Conservation (phyloP, 371 early-diverging fungal species). For the Zopfochytrium polystomum region DNA sequence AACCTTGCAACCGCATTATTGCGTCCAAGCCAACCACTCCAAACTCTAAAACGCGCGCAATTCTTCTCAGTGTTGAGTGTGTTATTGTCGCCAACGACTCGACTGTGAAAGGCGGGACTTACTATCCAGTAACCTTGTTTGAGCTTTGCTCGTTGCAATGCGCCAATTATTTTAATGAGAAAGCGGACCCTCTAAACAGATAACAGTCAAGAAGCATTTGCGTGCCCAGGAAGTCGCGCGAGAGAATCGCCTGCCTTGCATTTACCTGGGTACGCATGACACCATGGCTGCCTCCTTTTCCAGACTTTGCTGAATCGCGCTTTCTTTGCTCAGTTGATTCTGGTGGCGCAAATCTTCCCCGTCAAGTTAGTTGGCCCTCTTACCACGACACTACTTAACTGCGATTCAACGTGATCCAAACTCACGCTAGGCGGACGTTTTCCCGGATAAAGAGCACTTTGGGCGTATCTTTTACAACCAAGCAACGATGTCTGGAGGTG, state of each 20-base stretch:
- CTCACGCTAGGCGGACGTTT: slow-evolving; percentile 96
- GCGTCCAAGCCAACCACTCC: not conserved
- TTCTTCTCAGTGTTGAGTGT: slow-evolving; percentile 71
- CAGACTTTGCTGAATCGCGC: too few species aligned
- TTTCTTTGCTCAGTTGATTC: slow-evolving; percentile 70
- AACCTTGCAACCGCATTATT: not conserved
- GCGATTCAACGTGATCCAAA: too few species aligned
- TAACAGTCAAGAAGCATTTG: slow-evolving; percentile 91
- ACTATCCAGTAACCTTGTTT: slow-evolving; percentile 74
- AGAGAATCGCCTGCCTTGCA: slow-evolving; percentile 92
- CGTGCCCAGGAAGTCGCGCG: slow-evolving; percentile 96
- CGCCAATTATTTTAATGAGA: too few species aligned
- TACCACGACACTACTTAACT: too few species aligned
- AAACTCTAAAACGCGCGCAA: not conserved
- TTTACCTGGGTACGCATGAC: slow-evolving; percentile 72
- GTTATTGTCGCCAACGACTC: slow-evolving; percentile 93
- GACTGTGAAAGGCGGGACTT: slow-evolving; percentile 85
- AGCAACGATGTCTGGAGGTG: slow-evolving; percentile 81
- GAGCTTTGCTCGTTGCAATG: not conserved
- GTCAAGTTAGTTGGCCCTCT: too few species aligned
- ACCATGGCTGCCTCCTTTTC: not conserved
- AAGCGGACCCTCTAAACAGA: slow-evolving; percentile 11
- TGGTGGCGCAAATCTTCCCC: slow-evolving; percentile 95
- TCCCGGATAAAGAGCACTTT: slow-evolving; percentile 97
- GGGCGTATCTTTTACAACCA: slow-evolving; percentile 96